These are phyloP conservation scores for Cupressus sempervirens DNA, from an alignment of 75 land plant genomes.

Conservation along the genomic window DNA sequence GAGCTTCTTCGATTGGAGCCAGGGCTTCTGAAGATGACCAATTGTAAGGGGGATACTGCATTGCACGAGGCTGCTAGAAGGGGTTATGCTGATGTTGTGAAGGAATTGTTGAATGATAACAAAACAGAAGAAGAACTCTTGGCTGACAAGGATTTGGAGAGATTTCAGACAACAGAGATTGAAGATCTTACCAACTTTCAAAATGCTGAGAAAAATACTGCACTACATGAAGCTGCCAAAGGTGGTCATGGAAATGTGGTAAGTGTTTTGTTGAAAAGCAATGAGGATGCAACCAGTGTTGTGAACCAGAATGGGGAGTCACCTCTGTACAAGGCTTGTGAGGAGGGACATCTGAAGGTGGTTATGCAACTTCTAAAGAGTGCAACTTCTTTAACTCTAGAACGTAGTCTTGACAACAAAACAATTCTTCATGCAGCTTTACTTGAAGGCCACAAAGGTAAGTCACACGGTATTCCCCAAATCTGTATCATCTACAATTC, in stretches of 20 bases:
- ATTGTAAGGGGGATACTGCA: neutral
- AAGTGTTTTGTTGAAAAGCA: neutral
- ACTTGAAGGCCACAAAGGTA: neutral
- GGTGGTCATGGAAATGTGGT: constrained; percentile 2
- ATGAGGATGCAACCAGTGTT: neutral
- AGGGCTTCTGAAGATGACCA: neutral
- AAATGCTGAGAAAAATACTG: neutral
- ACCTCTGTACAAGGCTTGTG: neutral
- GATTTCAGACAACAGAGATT: neutral
- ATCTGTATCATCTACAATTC: neutral
- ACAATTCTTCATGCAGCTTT: constrained; percentile 2
- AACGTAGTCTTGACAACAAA: neutral
- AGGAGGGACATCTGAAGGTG: neutral
- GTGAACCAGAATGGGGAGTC: neutral
- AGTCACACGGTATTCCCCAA: neutral
- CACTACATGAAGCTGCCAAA: neutral
- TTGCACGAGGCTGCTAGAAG: constrained; percentile 4
- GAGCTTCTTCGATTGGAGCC: neutral
- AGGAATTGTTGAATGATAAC: neutral
- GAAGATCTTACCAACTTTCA: neutral
- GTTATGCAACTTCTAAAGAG: neutral
- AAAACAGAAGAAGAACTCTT: neutral
- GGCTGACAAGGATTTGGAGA: neutral
- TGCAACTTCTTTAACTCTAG: neutral
- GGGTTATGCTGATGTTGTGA: neutral